These are phyloP conservation scores for Penicillium paxilli DNA, from an alignment of 495 filamentous ascomycete genomes.

Conservation along the genomic window DNA sequence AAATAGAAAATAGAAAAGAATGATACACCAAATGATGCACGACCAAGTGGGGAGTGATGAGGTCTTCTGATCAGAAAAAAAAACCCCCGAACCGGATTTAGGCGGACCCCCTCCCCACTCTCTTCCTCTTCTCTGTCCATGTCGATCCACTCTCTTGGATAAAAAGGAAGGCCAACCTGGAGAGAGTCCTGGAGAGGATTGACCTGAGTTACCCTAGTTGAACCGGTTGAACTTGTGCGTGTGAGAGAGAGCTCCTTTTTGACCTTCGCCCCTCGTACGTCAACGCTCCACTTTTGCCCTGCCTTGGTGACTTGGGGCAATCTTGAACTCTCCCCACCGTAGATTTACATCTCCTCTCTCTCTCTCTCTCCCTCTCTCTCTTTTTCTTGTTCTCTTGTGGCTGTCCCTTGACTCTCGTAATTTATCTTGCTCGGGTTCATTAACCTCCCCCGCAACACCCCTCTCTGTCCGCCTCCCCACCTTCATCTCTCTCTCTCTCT, in stretches of 20 bases:
- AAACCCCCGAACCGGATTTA: conserved; percentile 29
- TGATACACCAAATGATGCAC: conserved; percentile 2
- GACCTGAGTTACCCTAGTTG: no score
- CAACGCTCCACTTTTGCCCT: conserved; percentile 26
- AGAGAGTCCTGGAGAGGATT: background rate
- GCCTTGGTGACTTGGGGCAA: conserved; percentile 13
- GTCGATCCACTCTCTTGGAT: conserved; percentile 15
- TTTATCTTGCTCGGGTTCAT: background rate
- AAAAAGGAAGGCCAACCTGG: conserved; percentile 5
- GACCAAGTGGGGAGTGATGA: conserved; percentile 30
- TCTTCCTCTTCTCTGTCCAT: conserved; percentile 8
- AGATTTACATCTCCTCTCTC: conserved; percentile 12
- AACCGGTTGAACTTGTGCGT: no score
- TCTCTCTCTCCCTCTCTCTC: conserved; percentile 14
- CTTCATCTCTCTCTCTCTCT: background rate
- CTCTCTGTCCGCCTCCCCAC: conserved; percentile 8
- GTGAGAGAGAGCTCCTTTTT: background rate
- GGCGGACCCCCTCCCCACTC: conserved; percentile 14
- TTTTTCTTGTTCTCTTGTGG: conserved; percentile 9
- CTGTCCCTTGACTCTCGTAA: no score
- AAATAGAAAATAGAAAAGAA: conserved; percentile 10
- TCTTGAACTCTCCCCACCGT: conserved; percentile 12
- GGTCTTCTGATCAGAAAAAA: conserved; percentile 50
- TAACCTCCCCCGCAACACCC: no score
- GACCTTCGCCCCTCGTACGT: conserved; percentile 27